Evolutionary conservation across 176 grass and related monocot species (phyloP), one percentile per base, ranked within the genome.

Genomic region (Tuctoria greenei): DNA sequence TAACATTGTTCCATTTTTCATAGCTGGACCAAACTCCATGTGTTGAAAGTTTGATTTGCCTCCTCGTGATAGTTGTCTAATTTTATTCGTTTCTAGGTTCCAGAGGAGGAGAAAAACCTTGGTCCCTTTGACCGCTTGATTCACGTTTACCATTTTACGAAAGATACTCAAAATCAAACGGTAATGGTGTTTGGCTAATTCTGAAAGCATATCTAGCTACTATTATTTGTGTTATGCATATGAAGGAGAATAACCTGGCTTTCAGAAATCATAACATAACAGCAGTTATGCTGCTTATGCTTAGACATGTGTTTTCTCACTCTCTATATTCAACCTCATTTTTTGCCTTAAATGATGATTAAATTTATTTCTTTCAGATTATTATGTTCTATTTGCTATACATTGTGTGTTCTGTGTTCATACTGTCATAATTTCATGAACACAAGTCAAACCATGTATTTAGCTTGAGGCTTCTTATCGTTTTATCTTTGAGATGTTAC

Each of bases 91-190:
- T 90, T 75, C 11, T 88, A 99, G 96, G 86, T 99, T 81, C 96
- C 96, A 23, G 96, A 92, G 66, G 96, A 99, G 68, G 96, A 99
- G 73, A 99, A 95, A 76, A 95, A 90, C 55, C 84, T 99, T 58
- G 87, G 89, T 71, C 83, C 80, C 31, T 88, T 95, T 80, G 96
- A 99, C 66, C 91, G 96, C 54, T 78, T 99, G 45, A 99, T 99
- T 88, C 96, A 99, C 36, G 92, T 95, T 20, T 95, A 95, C 58
- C 96, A 99, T 86, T 99, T 99, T 70, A 93, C 87, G 26, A 95
- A 86, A 88, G 96, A 99, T 67, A 84, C 85, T 72, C 96, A 92
- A 85, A 99, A 95, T 63, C 96, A 95, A 76, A 85, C 82, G 87
- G 96, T 95, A 99, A 92, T 71, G 82, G 24, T 59, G 27, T 44